Evolutionary conservation across 441 rosid species (phyloP).

Genomic region (Melastoma candidum): DNA sequence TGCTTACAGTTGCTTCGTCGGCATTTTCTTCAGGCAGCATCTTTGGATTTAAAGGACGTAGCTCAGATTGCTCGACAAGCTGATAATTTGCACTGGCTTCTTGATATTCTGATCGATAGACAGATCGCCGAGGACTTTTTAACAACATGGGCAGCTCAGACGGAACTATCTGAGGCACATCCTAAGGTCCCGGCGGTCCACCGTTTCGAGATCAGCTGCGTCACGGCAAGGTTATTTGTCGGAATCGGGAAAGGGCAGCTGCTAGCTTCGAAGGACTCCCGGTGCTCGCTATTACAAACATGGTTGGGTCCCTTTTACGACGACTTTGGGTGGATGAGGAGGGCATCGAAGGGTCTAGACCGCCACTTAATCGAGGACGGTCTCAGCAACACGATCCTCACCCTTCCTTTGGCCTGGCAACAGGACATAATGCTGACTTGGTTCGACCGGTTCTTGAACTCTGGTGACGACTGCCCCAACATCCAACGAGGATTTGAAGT

Average conservation of each 20-base stretch:
- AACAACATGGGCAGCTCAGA: conserved; percentile 73
- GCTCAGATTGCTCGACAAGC: conserved; percentile 86
- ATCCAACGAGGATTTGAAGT: conserved; percentile 88
- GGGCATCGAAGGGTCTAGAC: conserved; percentile 84
- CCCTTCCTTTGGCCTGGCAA: conserved; percentile 84
- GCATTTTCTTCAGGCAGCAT: conserved; percentile 61
- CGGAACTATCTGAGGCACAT: conserved; percentile 65
- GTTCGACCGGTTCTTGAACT: conserved; percentile 81
- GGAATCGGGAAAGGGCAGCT: conserved; percentile 90
- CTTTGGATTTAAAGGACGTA: conserved; percentile 43
- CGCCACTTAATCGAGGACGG: conserved; percentile 82
- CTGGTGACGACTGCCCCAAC: conserved; percentile 92
- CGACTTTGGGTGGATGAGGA: conserved; percentile 95
- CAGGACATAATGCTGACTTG: conserved; percentile 83
- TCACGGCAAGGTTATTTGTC: conserved; percentile 79
- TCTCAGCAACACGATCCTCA: conserved; percentile 81
- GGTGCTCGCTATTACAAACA: conserved; percentile 60
- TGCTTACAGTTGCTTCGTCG: conserved; percentile 59
- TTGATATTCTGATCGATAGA: conserved; percentile 85
- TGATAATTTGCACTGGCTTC: conserved; percentile 84
- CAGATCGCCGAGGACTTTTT: conserved; percentile 90
- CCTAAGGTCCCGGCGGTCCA: conserved; percentile 71
- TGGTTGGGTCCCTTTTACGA: conserved; percentile 94
- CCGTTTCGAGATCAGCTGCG: conserved; percentile 76
- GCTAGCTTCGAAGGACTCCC: conserved; percentile 67